phyloP scores from a whole-genome alignment of 768 basidiomycete species.

The Paxillus ammoniavirescens region DNA sequence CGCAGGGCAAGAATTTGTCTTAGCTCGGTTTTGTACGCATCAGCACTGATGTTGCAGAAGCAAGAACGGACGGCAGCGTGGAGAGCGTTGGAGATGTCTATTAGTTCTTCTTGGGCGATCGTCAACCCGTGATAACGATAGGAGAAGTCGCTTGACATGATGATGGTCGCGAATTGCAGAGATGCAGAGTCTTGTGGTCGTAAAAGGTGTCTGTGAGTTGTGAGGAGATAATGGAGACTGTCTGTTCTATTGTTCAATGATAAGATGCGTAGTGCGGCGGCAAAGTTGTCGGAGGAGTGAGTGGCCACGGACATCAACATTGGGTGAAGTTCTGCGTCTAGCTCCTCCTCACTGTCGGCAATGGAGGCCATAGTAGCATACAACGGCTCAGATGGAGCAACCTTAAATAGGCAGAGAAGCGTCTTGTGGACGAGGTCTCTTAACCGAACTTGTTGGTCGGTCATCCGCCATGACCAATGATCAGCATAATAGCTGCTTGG shows the following conservation, averaged over 20 bases:
- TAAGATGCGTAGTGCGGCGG: conserved; percentile 55
- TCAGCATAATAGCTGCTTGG: conserved; percentile 37
- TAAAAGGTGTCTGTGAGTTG: conserved; percentile 50
- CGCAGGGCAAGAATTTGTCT: conserved; percentile 45
- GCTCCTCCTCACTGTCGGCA: conserved; percentile 31
- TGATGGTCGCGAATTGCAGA: conserved; percentile 44
- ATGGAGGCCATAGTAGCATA: conserved; percentile 43
- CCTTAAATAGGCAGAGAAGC: conserved; percentile 48
- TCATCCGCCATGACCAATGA: conserved; percentile 52
- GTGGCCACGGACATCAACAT: conserved; percentile 43
- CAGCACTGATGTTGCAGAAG: conserved; percentile 49
- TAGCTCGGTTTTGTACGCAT: conserved; percentile 41
- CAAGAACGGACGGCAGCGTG: conserved; percentile 40
- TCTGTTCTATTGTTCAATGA: conserved; percentile 34
- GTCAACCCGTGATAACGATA: conserved; percentile 34
- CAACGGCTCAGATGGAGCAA: conserved; percentile 46
- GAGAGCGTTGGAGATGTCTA: conserved; percentile 43
- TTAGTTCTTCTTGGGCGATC: conserved; percentile 53
- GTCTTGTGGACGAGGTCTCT: conserved; percentile 44
- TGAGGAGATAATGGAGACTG: conserved; percentile 42
- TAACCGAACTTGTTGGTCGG: conserved; percentile 39
- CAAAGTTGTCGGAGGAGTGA: conserved; percentile 49
- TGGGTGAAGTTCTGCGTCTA: conserved; percentile 34
- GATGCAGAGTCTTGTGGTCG: conserved; percentile 53
- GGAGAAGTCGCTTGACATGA: conserved; percentile 30